Base-by-base conservation (phyloP, 148 eudicot genomes). In the Agrostemma githago region DNA sequence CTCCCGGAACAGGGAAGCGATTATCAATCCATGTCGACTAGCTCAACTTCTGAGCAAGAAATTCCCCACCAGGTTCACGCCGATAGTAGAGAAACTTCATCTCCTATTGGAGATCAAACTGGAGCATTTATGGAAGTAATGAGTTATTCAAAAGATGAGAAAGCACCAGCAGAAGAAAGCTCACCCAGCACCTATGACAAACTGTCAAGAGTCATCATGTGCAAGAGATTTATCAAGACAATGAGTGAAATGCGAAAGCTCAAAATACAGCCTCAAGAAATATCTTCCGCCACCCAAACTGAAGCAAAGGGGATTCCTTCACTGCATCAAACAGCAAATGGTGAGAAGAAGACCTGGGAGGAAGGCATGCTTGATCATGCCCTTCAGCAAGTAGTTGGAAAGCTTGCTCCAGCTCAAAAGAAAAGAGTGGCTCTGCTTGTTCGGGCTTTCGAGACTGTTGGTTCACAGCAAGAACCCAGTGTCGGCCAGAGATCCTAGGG, bases 331-430 rank as follows among this genome's bases (percentile, higher is more conserved):
- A 82, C 73, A 76, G 78, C 66, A 75, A 82, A 43, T 64, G 63
- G 76, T 37, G 91, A 89, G 51, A 85, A 82, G 84, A 85, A 82
- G 71, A 88, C 86, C 59, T 92, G 89, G 53, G 93, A 92, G 79
- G 90, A 90, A 75, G 89, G 93, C 89, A 92, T 90, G 97, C 84
- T 90, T 63, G 97, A 95, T 75, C 78, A 88, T 76, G 96, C 96
- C 58, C 87, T 95, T 72, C 98, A 87, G 79, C 85, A 91, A 73
- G 90, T 87, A 53, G 91, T 91, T 38, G 77, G 82, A 72, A 72
- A 72, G 41, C 86, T 83, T 37, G 79, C 78, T 57, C 97, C 97
- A 12, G 88, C 87, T 67, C 87, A 93, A 86, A 91, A 89, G 80
- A 83, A 72, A 77, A 87, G 88, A 81, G 97, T 95, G 43, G 77